Percentiles rank a stretch among this genome's conserved stretches.
phyloP scores from a whole-genome alignment of 768 basidiomycete genomes.

The Pholiota conissans region DNA sequence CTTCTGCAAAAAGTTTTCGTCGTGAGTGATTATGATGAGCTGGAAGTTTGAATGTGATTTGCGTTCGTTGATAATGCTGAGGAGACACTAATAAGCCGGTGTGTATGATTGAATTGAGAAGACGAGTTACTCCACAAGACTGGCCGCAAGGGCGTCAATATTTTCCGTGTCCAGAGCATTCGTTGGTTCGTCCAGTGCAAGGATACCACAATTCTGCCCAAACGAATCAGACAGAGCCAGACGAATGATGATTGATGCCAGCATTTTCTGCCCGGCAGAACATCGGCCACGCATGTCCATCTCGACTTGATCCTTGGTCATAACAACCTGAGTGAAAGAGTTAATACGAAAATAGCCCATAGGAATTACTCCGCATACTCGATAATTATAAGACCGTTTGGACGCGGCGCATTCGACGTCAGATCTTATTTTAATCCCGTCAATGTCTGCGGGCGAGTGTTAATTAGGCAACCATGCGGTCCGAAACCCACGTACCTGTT shows the following conservation, averaged over 20 bases:
- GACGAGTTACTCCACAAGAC: slow-evolving; percentile 81
- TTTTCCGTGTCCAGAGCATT: slow-evolving; percentile 97
- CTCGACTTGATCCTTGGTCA: slow-evolving; percentile 98
- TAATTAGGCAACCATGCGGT: slow-evolving; percentile 8
- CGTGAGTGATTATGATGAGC: slow-evolving; percentile 95
- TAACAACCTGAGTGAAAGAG: slow-evolving; percentile 72
- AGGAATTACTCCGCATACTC: slow-evolving; percentile 51
- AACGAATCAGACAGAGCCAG: slow-evolving; percentile 97
- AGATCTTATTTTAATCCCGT: slow-evolving; percentile 93
- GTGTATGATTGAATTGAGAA: neutral
- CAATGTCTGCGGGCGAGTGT: slow-evolving; percentile 72
- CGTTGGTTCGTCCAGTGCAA: slow-evolving; percentile 97
- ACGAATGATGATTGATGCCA: slow-evolving; percentile 97
- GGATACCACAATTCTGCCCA: slow-evolving; percentile 95
- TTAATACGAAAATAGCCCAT: slow-evolving; percentile 11
- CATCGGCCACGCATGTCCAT: slow-evolving; percentile 99
- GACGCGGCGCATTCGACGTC: slow-evolving; percentile 91
- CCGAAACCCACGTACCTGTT: slow-evolving; percentile 60
- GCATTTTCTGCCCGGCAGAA: slow-evolving; percentile 97
- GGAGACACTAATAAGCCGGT: neutral
- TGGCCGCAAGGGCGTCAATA: slow-evolving; percentile 89
- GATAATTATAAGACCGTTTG: slow-evolving; percentile 94
- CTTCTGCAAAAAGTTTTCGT: slow-evolving; percentile 91
- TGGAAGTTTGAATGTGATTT: slow-evolving; percentile 92
- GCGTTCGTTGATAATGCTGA: slow-evolving; percentile 91